phyloP scores from a whole-genome alignment of 192 early-diverging fungal species.

The Podila minutissima region DNA sequence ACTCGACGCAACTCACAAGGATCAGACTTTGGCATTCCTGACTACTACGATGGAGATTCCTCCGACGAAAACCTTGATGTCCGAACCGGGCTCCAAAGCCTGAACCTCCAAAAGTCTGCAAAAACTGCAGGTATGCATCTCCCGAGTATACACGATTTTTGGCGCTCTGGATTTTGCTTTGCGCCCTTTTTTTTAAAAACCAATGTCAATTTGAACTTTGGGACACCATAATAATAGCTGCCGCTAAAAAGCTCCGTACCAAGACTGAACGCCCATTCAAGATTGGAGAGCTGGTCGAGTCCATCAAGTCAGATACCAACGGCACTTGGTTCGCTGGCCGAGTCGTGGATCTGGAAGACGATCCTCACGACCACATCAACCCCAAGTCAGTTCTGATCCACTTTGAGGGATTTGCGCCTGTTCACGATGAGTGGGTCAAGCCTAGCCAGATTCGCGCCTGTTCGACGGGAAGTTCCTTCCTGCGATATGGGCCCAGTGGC shows the following conservation, averaged over 20 bases:
- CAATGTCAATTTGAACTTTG: neutral
- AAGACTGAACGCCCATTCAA: slow-evolving; percentile 46
- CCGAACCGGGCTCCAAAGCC: slow-evolving; percentile 32
- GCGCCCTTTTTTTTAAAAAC: too few species aligned
- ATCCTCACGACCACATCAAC: slow-evolving; percentile 50
- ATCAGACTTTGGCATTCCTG: slow-evolving; percentile 22
- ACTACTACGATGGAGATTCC: slow-evolving; percentile 33
- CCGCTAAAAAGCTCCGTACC: slow-evolving; percentile 28
- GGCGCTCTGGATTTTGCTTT: too few species aligned
- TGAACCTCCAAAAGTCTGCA: slow-evolving; percentile 38
- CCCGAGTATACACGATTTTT: too few species aligned
- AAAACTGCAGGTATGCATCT: slow-evolving; percentile 26
- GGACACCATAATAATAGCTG: neutral
- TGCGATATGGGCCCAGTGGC: slow-evolving; percentile 56
- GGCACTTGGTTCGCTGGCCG: slow-evolving; percentile 49
- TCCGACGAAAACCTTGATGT: slow-evolving; percentile 38
- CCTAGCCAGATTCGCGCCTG: slow-evolving; percentile 50
- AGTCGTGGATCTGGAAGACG: slow-evolving; percentile 46
- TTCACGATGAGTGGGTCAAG: slow-evolving; percentile 61
- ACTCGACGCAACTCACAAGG: slow-evolving; percentile 32
- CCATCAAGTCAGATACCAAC: slow-evolving; percentile 46
- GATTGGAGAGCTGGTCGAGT: slow-evolving; percentile 47
- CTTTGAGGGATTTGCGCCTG: slow-evolving; percentile 62
- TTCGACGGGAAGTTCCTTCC: slow-evolving; percentile 31
- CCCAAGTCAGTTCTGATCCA: slow-evolving; percentile 58